phyloP scores from a whole-genome alignment of 257 asterid genomes.

The Coffea eugenioides region DNA sequence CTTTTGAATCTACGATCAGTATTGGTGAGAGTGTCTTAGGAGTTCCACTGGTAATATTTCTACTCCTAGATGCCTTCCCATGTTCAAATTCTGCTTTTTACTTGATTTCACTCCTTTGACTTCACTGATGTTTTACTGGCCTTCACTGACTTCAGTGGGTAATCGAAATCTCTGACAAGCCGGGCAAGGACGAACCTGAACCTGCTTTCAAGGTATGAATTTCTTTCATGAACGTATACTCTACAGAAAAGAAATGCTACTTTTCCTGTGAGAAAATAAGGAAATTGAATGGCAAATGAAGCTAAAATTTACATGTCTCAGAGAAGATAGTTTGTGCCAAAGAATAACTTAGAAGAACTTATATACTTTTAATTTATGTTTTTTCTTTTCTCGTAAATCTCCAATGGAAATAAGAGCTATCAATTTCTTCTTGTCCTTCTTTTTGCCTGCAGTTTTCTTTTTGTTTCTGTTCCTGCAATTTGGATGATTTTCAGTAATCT shows the following conservation, averaged over 20 bases:
- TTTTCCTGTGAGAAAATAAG: background rate
- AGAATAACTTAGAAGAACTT: background rate
- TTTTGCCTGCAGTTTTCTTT: background rate
- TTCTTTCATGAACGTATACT: background rate
- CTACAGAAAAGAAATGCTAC: background rate
- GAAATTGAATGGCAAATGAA: background rate
- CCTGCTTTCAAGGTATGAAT: conserved; percentile 60
- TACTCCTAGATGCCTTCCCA: conserved; percentile 11
- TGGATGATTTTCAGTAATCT: background rate
- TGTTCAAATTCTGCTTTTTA: background rate
- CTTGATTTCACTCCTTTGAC: background rate
- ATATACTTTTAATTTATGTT: no score
- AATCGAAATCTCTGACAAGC: conserved; percentile 59
- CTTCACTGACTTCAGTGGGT: conserved; percentile 46
- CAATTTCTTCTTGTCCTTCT: background rate
- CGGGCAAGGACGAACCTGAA: conserved; percentile 55
- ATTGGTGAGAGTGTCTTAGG: conserved; percentile 61
- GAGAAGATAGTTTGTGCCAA: background rate
- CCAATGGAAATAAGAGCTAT: background rate
- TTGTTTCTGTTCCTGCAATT: no score
- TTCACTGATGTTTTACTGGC: background rate
- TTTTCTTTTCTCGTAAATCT: background rate
- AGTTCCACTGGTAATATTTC: conserved; percentile 52
- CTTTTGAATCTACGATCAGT: conserved; percentile 37
- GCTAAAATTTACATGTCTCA: background rate